Evolutionary conservation across 768 basidiomycete species (phyloP), one percentile per base, ranked within the genome.

Genomic region (Gloeophyllum trabeum): DNA sequence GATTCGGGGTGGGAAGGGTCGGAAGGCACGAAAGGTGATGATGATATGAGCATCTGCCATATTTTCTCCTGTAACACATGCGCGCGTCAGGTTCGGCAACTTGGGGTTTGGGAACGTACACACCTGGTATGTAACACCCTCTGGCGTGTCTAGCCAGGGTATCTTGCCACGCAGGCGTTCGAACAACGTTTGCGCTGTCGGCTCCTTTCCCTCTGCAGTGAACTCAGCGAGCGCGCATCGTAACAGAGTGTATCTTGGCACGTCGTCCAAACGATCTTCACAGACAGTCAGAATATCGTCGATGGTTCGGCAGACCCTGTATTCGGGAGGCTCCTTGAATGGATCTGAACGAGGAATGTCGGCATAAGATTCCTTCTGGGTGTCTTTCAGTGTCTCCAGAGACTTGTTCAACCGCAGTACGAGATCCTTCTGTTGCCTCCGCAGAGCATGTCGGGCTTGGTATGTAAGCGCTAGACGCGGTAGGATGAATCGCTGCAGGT

Each of bases 41-140:
- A n/a, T n/a, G n/a, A n/a, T n/a, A 66, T 71, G 18, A 83, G 73
- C 2, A 71, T 71, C 25, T 74, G 66, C 80, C 81, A 86, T 19
- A 86, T 57, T n/a, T 51, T 49, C 21, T 53, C 63, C 69, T 76
- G 62, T 24, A n/a, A 14, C 19, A 41, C 23, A 1, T 16, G 37
- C 14, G 25, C 32, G n/a, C 13, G 25, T 24, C 16, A 13, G 26
- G n/a, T n/a, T n/a, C n/a, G n/a, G n/a, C n/a, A n/a, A n/a, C n/a
- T n/a, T n/a, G n/a, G n/a, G n/a, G n/a, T n/a, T 18, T 24, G 19
- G 18, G 35, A 14, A 14, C 10, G 6, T 35, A 48, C 65, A 13
- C 41, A 84, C 83, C 67, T 81, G 75, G 50, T 68, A 74, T 43
- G 56, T 44, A 14, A 65, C 51, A 6, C 73, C 81, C 12, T 73